Percentiles rank a stretch among this genome's conserved stretches.
Evolutionary conservation across 2,329 filamentous ascomycete genomes (phyloP).

Genomic region (Exophiala spinifera): DNA sequence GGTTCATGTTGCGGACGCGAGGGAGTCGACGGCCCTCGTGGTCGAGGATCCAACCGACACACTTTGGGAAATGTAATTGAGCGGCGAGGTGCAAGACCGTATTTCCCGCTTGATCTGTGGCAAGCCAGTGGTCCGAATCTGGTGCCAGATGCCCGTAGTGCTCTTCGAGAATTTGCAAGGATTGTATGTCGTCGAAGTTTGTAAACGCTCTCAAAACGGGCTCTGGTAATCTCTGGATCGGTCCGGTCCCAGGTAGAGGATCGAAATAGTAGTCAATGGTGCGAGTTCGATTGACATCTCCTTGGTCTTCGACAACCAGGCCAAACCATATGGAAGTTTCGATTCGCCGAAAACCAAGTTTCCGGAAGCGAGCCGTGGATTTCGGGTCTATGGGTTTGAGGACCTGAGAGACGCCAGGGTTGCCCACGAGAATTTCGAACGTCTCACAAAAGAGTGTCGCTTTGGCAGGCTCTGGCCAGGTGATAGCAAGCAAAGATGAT

Average conservation of each 20-base stretch:
- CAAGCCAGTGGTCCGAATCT: constrained; percentile 5
- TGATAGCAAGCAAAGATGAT: neutral
- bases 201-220: neutral
- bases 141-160: neutral
- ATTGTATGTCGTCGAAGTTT: neutral
- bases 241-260: neutral
- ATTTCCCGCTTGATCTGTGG: constrained; percentile 21
- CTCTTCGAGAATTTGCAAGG: neutral
- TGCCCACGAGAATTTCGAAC: neutral
- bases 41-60: constrained; percentile 32
- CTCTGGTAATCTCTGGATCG: neutral
- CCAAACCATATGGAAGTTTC: constrained; percentile 35
- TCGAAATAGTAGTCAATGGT: neutral
- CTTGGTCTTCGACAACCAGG: constrained; percentile 21
- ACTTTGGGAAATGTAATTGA: constrained; percentile 24
- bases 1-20: constrained; percentile 30
- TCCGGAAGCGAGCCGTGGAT: constrained; percentile 29
- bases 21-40: constrained; percentile 9
- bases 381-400: constrained; percentile 7
- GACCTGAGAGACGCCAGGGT: neutral
- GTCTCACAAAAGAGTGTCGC: neutral
- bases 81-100: constrained; percentile 32
- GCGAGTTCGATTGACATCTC: neutral
- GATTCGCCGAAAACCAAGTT: constrained; percentile 35
- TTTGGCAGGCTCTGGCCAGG: constrained; percentile 7